Percentiles rank a stretch among this genome's conserved stretches.
These are phyloP conservation scores for Penicillium crystallinum DNA, from an alignment of 495 filamentous ascomycete genomes.

Conservation along the genomic window DNA sequence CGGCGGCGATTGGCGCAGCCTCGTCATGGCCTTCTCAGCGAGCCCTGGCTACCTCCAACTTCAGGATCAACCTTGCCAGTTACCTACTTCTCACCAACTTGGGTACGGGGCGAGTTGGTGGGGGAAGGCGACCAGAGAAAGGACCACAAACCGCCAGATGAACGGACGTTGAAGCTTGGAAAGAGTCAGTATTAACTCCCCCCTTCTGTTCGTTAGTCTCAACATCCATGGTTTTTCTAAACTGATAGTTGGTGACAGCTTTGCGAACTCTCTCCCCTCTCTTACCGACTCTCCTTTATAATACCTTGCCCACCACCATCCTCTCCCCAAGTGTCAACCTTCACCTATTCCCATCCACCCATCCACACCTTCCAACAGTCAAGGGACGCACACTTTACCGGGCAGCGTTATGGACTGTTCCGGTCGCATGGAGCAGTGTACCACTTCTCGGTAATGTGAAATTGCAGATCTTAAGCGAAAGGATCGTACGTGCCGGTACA, in stretches of 20 bases:
- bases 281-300: slow-evolving; percentile 79
- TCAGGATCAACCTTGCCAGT: slow-evolving; percentile 14
- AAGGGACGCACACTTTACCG: slow-evolving; percentile 85
- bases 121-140: slow-evolving; percentile 12
- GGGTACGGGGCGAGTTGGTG: slow-evolving; percentile 11
- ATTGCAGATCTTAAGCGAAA: slow-evolving; percentile 79
- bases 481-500: slow-evolving; percentile 61
- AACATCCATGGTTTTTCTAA: not conserved
- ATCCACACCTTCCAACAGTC: slow-evolving; percentile 89
- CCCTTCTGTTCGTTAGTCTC: too few species aligned
- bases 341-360: slow-evolving; percentile 92
- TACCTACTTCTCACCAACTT: slow-evolving; percentile 23
- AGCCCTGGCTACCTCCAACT: slow-evolving; percentile 22
- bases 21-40: slow-evolving; percentile 28
- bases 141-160: slow-evolving; percentile 55
- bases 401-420: slow-evolving; percentile 90
- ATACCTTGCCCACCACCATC: slow-evolving; percentile 75
- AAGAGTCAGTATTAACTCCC: slow-evolving; percentile 71
- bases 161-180: slow-evolving; percentile 82
- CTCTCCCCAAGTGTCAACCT: slow-evolving; percentile 87
- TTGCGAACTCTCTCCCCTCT: slow-evolving; percentile 79
- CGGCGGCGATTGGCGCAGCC: slow-evolving; percentile 25
- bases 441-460: slow-evolving; percentile 85
- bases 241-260: slow-evolving; percentile 48
- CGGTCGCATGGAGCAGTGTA: slow-evolving; percentile 89